Evolutionary conservation across 768 basidiomycete genomes (phyloP).

Genomic region (Boletus rufocinnamomeus): DNA sequence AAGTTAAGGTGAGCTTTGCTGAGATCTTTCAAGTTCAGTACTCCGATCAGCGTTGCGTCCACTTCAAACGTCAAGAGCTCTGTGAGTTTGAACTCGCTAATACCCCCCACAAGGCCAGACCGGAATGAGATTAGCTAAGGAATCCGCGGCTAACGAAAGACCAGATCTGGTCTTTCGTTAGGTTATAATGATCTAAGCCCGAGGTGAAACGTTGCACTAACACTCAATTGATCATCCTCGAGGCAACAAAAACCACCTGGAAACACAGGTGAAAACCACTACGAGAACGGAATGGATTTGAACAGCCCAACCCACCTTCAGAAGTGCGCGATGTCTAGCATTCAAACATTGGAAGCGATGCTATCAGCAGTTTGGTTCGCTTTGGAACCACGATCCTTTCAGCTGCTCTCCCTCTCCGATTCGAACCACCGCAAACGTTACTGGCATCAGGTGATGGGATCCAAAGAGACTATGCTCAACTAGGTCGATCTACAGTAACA

Average conservation of each 20-base stretch:
- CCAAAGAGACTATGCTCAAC: neutral
- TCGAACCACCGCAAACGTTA: neutral
- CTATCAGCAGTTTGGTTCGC: neutral
- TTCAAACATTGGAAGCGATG: neutral
- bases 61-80: conserved; percentile 5
- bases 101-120: neutral
- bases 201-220: no score
- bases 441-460: no score
- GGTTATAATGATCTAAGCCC: no score
- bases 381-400: no score
- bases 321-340: neutral
- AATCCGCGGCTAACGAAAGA: neutral
- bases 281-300: neutral
- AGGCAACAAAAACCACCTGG: neutral
- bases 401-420: no score
- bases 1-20: conserved; percentile 5
- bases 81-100: conserved; percentile 9
- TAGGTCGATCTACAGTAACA: neutral
- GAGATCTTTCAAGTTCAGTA: conserved; percentile 7
- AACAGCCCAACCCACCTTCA: neutral
- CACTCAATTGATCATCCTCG: no score
- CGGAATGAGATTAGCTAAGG: neutral
- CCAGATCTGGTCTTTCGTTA: no score
- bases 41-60: conserved; percentile 12
- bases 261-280: neutral